Base-by-base conservation (phyloP, 192 early-diverging fungal genomes). In the Coemansia furcata region DNA sequence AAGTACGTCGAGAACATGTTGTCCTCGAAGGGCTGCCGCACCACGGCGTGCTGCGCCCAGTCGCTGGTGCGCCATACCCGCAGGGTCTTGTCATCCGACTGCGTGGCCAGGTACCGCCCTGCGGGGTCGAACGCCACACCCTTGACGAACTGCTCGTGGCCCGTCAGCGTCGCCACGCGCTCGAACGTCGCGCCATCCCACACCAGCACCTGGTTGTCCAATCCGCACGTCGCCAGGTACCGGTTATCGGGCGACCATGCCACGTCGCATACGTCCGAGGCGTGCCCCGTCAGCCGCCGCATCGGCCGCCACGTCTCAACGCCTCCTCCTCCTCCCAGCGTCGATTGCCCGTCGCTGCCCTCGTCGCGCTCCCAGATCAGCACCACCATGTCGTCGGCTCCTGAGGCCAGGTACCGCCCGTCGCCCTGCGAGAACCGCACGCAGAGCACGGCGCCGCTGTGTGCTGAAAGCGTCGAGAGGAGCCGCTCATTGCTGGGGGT, bases 61-160 rank as follows among this genome's bases (percentile, higher is more conserved):
- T 96, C 94, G 7, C 87, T 87, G 12, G 92, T 91, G 62, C 91
- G 78, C 92, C 93, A 98, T 6, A 99, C 88, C 62, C 86, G 88
- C 11, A 94, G 85, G 2, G 88, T 88, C 71, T 93, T 93, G 80
- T 98, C 97, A 72, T 98, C 97, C 1, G 89, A 89, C 90, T 99
- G 94, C 6, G 92, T 88, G 0, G 96, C 96, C 61, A 99, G 75
- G 74, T 89, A 99, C 68, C 93, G 89, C 14, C 96, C 96, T 3
- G 92, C 92, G 6, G 97, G 97, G 77, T 99, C 97, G 87, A 94
- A 99, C 1, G 95, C 88, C 6, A 99, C 71, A 11, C 97, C 97
- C 80, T 99, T 99, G 23, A 99, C 97, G 78, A 98, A 96, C 42
- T 92, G 94, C 29, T 76, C 60, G 60, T 96, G 95, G 26, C 79